Base-by-base conservation (phyloP, 148 eudicot genomes). In the Drosera capensis region DNA sequence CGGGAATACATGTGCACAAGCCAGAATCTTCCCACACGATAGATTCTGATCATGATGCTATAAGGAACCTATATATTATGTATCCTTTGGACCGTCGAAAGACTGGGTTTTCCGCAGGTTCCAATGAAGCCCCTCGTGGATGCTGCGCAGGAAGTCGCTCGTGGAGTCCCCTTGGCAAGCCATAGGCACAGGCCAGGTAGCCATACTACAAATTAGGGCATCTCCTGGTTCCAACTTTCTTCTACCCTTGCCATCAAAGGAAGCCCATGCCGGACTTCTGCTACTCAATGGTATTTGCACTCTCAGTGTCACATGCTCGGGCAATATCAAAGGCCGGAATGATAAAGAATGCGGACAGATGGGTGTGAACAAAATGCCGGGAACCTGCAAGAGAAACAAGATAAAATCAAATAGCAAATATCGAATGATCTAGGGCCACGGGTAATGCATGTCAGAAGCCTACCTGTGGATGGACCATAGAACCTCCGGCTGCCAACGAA, bases 391-490 rank as follows among this genome's bases (percentile, higher is more conserved):
- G 25, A 7, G 20, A 7, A 25, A n/a, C n/a, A 3, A 23, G 8
- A 12, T 8, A 16, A 38, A 38, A 2, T 1, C 7, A 28, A 11
- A 34, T 34, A 5, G 6, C n/a, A 2, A 11, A n/a, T n/a, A n/a
- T n/a, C n/a, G n/a, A 34, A 3, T 9, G 14, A 34, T 34, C 38
- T 34, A 2, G 9, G 38, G 9, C 0, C 9, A 34, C n/a, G n/a
- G n/a, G n/a, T n/a, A n/a, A n/a, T n/a, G n/a, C n/a, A n/a, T n/a
- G n/a, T n/a, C n/a, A n/a, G n/a, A n/a, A n/a, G n/a, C n/a, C n/a
- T 60, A 88, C 97, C 83, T 83, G 97, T 37, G 97, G 97, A 62
- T 88, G 97, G 51, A 83, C 97, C 94, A 88, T 80, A 24, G 97
- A 88, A 44, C 97, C 97, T 40, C 97, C 97, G 52, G 97, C 94